phyloP scores from a whole-genome alignment of 2,329 filamentous ascomycete genomes.

The Verticillium zaregamsianum region DNA sequence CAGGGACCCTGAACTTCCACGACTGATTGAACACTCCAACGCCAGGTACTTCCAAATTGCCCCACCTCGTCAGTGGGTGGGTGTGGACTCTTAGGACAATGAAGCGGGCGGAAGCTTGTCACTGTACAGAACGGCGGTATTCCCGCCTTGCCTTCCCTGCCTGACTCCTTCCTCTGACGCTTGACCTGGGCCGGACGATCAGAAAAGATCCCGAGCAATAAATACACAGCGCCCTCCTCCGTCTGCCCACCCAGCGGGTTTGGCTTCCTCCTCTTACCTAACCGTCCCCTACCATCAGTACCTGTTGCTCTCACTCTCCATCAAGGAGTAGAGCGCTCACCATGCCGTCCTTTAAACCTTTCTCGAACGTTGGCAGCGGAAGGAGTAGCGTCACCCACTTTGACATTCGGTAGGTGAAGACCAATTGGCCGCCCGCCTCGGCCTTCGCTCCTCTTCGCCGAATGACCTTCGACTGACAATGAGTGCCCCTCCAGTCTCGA shows the following conservation, averaged over 20 bases:
- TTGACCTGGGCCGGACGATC: neutral
- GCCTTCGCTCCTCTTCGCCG: conserved; percentile 2
- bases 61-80: neutral
- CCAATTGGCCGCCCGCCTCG: neutral
- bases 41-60: neutral
- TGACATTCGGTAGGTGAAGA: conserved; percentile 48
- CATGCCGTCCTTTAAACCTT: conserved; percentile 56
- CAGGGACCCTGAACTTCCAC: neutral
- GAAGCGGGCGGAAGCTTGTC: neutral
- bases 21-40: neutral
- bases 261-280: conserved; percentile 2
- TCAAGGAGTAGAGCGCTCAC: conserved; percentile 14
- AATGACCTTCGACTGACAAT: conserved; percentile 3
- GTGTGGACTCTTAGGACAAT: neutral
- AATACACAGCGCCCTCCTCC: neutral
- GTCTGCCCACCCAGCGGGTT: neutral
- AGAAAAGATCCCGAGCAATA: conserved; percentile 1
- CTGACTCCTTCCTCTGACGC: neutral
- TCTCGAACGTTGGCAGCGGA: conserved; percentile 43
- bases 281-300: neutral
- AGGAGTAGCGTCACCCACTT: conserved; percentile 51
- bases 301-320: neutral
- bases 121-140: neutral
- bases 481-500: conserved; percentile 53
- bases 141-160: neutral